Conservation (phyloP, 1,284 basidiomycete species). For the Microstroma glucosiphilum region DNA sequence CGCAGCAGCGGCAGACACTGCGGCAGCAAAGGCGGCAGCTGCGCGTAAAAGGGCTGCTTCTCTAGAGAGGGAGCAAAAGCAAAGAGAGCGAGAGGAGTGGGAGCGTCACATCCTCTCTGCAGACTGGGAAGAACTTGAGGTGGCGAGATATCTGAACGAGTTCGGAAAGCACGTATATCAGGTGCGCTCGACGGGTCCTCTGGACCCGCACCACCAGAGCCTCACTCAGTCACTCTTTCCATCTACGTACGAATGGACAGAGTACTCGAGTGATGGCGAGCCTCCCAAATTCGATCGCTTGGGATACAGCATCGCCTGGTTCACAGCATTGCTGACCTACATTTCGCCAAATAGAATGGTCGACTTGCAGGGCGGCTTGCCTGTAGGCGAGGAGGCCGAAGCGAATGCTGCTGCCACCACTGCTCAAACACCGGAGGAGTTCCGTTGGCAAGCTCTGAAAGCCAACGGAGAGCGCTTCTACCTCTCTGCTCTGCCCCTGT, state of each 20-base stretch:
- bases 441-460: constrained; percentile 8
- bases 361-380: not conserved
- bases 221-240: constrained; percentile 5
- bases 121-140: constrained; percentile 22
- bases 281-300: not conserved
- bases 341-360: constrained; percentile 4
- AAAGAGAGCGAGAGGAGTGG: not conserved
- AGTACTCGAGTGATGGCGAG: not conserved
- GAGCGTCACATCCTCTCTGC: constrained; percentile 7
- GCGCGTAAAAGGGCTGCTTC: not conserved
- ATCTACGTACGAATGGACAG: constrained; percentile 7
- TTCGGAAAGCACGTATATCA: constrained; percentile 24
- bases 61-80: not conserved
- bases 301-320: constrained; percentile 4
- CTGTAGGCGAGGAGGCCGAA: not conserved
- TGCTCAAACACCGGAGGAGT: not conserved
- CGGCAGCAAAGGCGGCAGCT: not conserved
- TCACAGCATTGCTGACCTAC: constrained; percentile 1
- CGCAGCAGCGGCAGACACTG: not conserved
- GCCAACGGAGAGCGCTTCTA: constrained; percentile 16
- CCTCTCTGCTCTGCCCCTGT: constrained; percentile 17
- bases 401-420: not conserved
- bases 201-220: constrained; percentile 7
- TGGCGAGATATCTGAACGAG: constrained; percentile 21
- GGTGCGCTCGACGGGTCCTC: constrained; percentile 21